Base-by-base conservation (phyloP, 768 basidiomycete species). In the Lepiota brunneoincarnata region DNA sequence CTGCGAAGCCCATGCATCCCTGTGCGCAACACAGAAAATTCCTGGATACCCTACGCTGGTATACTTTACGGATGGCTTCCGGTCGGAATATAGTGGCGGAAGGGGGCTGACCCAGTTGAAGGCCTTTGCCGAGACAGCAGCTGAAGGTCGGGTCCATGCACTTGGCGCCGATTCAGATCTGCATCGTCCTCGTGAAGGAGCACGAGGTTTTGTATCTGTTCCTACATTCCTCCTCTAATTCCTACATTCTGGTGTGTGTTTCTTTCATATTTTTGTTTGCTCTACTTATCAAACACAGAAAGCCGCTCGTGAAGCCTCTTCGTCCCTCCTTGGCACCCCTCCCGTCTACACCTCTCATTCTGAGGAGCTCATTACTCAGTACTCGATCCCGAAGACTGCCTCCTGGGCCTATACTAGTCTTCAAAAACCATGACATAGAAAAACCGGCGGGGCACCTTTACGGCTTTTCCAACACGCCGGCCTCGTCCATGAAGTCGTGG, bases 1-100 rank as follows among this genome's bases (percentile, higher is more conserved):
- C 64, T 99, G 96, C 63, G 96, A 98, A 15, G 82, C 75, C 0
- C 73, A 94, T 61, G 72, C 75, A 38, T 67, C 75, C 0, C 64
- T 94, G 4, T 99, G 96, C 69, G 72, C 75, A 41, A 62, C 70
- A 11, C 76, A 93, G 52, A 79, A 76, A 2, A 78, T 99, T 15
- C 65, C 77, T 24, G 93, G 92, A 1, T 99, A 91, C 68, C 96
- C 96, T 0, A 91, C 87, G 45, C 72, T 98, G 38, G 70, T 83
- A 39, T 88, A 88, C 75, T 90, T 81, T 11, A 65, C 67, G 3
- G 77, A 80, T 6, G 84, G 77, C 2, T 69, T 73, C 2, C 81
- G 75, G 64, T 81, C 83, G 1, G 93, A 96, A 56, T 96, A 96
- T 62, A 78, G 70, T 1, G 87, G 89, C 21, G 81, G 82, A 1